phyloP scores from a whole-genome alignment of 139 green algal species.

The Chlorella sp. region DNA sequence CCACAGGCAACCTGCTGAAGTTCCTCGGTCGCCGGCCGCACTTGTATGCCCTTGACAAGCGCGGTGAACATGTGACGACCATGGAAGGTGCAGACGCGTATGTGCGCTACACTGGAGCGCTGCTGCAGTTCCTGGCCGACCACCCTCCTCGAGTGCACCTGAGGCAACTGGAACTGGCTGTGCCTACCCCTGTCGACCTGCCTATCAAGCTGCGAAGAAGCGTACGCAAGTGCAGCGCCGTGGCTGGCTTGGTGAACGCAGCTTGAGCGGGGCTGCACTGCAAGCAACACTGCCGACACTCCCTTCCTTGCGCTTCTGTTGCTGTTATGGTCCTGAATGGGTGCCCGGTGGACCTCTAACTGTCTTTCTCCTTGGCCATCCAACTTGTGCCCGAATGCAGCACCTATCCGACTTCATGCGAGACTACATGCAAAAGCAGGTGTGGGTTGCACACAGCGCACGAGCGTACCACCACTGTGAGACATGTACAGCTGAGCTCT shows the following conservation, averaged over 20 bases:
- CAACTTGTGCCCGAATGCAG: neutral
- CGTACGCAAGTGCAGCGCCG: no score
- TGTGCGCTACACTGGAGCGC: neutral
- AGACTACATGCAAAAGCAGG: neutral
- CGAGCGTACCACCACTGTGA: neutral
- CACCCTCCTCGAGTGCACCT: neutral
- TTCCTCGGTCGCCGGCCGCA: neutral
- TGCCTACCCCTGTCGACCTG: neutral
- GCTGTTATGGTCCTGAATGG: no score
- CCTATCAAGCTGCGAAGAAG: neutral
- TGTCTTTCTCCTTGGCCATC: neutral
- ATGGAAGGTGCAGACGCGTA: neutral
- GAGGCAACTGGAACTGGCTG: neutral
- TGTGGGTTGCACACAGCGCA: neutral
- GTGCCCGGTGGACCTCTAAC: no score
- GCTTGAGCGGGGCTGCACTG: no score
- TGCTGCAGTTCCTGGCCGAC: slow-evolving; percentile 19
- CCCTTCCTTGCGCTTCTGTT: no score
- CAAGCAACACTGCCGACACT: no score
- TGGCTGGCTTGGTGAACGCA: no score
- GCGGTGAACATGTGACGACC: neutral
- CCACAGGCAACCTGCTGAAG: neutral
- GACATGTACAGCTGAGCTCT: neutral
- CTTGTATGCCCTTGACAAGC: neutral
- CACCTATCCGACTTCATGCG: neutral